Base-by-base conservation (phyloP, 805 yeast genomes). In the Saccharomycopsis javanensis region DNA sequence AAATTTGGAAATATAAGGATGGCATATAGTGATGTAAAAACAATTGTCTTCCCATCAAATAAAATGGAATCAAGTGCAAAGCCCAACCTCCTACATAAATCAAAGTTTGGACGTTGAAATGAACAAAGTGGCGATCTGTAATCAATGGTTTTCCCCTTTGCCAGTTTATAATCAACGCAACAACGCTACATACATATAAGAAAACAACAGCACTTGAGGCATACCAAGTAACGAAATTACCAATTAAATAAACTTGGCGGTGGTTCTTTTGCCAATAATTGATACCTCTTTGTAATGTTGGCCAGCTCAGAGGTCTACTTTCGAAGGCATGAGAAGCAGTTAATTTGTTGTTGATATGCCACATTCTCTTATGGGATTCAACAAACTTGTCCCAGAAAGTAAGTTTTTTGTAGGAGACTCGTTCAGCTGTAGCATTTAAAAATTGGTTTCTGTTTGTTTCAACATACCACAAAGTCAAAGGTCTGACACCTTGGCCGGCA, bases 21-120 rank as follows among this genome's bases (percentile, higher is more conserved):
- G 99, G 98, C 63, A 94, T 75, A 68, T 90, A 90, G 71, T 91
- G 98, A 68, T 91, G 97, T 69, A 91, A 77, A 74, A 92, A 91
- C 68, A 88, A 85, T 72, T 91, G 97, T 74, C 97, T 85, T 61
- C 81, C 79, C 97, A 92, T 91, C 65, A 91, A 75, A 73, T 80
- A 91, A 76, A 90, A 91, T 61, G 96, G 96, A 68, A 88, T 80
- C 69, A 86, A 91, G 72, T 94, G 99, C 35, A 89, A 79, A 18
- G 81, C 77, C 94, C 96, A 94, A 11, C 92, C 97, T 7, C 80
- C 65, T 45, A 82, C 65, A 68, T 81, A 87, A 33, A 80, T 79
- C 57, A 83, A 71, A 30, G 78, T 77, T 65, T 84, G 86, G 55
- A 79, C 72, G 66, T 83, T 85, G 75, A 78, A 85, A 72, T 84